Percentiles rank a stretch among this genome's conserved stretches.
phyloP scores from a whole-genome alignment of 2,329 filamentous ascomycete genomes.

The Scopulariopsis brevicaulis region DNA sequence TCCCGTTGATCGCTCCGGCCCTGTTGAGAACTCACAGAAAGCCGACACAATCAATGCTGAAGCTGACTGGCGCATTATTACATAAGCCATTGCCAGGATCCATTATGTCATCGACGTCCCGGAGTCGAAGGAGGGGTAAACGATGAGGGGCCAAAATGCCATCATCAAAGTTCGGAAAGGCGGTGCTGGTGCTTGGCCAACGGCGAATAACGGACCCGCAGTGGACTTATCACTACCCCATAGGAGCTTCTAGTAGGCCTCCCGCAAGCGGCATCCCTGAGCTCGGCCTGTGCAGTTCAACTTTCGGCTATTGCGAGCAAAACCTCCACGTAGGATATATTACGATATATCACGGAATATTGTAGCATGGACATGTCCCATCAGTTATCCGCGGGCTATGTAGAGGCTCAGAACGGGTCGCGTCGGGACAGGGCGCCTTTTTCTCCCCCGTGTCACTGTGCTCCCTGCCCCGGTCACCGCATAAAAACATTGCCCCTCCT shows the following conservation, averaged over 20 bases:
- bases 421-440: neutral
- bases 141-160: neutral
- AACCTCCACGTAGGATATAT: no score
- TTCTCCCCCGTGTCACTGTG: neutral
- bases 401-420: neutral
- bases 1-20: no score
- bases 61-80: neutral
- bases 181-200: neutral
- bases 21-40: no score
- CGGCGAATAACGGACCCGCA: neutral
- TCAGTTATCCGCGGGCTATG: neutral
- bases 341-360: neutral
- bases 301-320: no score
- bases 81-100: neutral
- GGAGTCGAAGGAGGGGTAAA: neutral
- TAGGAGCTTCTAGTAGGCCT: no score
- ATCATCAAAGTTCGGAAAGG: neutral
- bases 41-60: neutral
- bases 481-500: slow-evolving; percentile 5
- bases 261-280: no score
- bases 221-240: neutral
- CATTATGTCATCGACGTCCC: neutral
- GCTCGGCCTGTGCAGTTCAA: no score
- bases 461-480: neutral
- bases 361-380: neutral